These are phyloP conservation scores for Adansonia grandidieri DNA, from an alignment of 441 rosid genomes.

Conservation along the genomic window DNA sequence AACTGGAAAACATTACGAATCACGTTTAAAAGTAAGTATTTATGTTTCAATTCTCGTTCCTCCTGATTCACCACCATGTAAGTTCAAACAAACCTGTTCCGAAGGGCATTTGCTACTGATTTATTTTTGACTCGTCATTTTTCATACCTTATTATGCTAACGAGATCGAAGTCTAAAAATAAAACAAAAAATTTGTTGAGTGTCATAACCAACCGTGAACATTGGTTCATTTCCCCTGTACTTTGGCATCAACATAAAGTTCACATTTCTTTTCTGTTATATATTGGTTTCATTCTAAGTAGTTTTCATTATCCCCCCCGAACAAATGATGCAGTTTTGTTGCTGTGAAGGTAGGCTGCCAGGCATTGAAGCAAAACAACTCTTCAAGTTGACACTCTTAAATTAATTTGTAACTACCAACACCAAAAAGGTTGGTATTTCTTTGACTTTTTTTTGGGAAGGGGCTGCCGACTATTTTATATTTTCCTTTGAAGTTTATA, in stretches of 20 bases:
- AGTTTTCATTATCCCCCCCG: conserved; percentile 6
- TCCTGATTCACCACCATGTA: too few species aligned
- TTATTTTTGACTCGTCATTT: conserved; percentile 18
- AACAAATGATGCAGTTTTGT: conserved; percentile 11
- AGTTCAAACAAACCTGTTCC: neutral
- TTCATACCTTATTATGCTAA: neutral
- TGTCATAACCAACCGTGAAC: too few species aligned
- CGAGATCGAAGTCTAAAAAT: too few species aligned
- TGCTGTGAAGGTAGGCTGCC: conserved; percentile 13
- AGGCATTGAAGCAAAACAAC: conserved; percentile 1
- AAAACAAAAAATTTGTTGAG: too few species aligned
- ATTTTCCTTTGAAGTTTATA: conserved; percentile 22
- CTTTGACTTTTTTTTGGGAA: conserved; percentile 14
- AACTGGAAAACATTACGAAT: too few species aligned
- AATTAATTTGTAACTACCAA: conserved; percentile 34
- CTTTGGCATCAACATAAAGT: neutral
- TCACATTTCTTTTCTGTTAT: neutral
- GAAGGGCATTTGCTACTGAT: neutral
- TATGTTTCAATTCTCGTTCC: too few species aligned
- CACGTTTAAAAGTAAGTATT: too few species aligned
- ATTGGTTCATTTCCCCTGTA: too few species aligned
- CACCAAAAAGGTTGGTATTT: conserved; percentile 38
- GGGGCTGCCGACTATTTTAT: neutral
- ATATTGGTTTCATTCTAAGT: neutral
- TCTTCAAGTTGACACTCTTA: neutral